These are phyloP conservation scores for Ustilago trichophora DNA, from an alignment of 1,284 basidiomycete species.

Conservation along the genomic window DNA sequence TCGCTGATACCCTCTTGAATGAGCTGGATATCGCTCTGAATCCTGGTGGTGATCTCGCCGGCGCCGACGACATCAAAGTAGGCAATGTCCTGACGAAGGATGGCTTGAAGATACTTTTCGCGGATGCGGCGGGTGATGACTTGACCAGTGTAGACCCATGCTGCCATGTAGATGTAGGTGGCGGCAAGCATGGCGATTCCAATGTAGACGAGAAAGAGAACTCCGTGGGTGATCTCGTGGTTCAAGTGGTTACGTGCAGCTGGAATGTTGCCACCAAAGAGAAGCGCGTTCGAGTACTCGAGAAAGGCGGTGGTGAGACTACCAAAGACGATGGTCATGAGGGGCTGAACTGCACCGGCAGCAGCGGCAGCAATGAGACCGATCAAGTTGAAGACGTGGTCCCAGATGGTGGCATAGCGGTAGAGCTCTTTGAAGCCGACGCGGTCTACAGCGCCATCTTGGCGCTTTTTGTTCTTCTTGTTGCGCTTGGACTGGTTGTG, in stretches of 20 bases:
- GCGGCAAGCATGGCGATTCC: constrained; percentile 72
- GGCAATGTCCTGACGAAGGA: constrained; percentile 82
- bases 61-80: constrained; percentile 94
- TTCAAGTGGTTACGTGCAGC: constrained; percentile 52
- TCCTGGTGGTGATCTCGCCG: constrained; percentile 93
- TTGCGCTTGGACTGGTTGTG: no score
- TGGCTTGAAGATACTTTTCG: constrained; percentile 72
- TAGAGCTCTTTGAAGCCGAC: constrained; percentile 64
- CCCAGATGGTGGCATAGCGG: constrained; percentile 74
- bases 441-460: constrained; percentile 20
- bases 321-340: constrained; percentile 84
- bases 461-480: constrained; percentile 5
- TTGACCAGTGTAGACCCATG: constrained; percentile 92
- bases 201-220: constrained; percentile 69
- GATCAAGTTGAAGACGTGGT: constrained; percentile 75
- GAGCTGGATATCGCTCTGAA: constrained; percentile 79
- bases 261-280: constrained; percentile 70
- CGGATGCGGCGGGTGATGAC: constrained; percentile 79
- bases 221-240: constrained; percentile 48
- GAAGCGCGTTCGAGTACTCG: constrained; percentile 41
- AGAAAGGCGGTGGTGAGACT: constrained; percentile 81
- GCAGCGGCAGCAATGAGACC: constrained; percentile 76
- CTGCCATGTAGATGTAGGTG: constrained; percentile 77
- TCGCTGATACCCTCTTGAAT: constrained; percentile 66
- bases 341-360: constrained; percentile 80